Base-by-base conservation (phyloP, 805 yeast species). In the Ogataea wickerhamii region DNA sequence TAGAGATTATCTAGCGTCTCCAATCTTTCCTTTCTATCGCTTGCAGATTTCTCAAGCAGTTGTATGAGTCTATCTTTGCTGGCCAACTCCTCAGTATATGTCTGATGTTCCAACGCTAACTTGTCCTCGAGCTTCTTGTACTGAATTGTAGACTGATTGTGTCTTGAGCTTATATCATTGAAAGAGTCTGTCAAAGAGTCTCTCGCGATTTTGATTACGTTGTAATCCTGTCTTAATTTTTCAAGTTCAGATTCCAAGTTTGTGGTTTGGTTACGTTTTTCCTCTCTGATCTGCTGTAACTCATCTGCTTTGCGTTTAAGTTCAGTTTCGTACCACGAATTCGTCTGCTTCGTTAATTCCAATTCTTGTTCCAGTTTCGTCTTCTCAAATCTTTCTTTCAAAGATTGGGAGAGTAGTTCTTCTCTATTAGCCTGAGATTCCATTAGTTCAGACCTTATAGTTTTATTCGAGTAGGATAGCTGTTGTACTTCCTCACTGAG, bases 41-140 rank as follows among this genome's bases (percentile, higher is more conserved):
- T 66, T 5, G 76, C 69, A 0, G 78, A 60, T 34, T 68, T 72
- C 35, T 80, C 78, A 38, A 81, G 66, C 13, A 84, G 61, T 29
- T 73, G 76, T 4, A 76, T 64, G 26, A 80, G 59, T 34, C 83
- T 76, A 34, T 80, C 80, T 56, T 82, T 86, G 31, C 76, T 60
- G 2, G 75, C 56, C 61, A 80, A 71, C 52, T 82, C 88, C 22
- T 71, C 70, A 14, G 71, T 47, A 50, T 76, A 78, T 25, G 70
- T 74, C 24, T 70, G 75, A 45, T 77, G 71, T 26, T 68, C 68
- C 1, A 56, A 41, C 1, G 68, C 56, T 10, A 63, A 45, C 19
- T 69, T 63, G 45, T 71, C 76, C 18, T 68, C 69, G 19, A 80
- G 54, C 4, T 68, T 62, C 45, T 73, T 74, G 18, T 77, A 56